Percentiles rank a stretch among this genome's conserved stretches.
Evolutionary conservation across 2,329 filamentous ascomycete genomes (phyloP).

Genomic region (Fusarium falciforme): DNA sequence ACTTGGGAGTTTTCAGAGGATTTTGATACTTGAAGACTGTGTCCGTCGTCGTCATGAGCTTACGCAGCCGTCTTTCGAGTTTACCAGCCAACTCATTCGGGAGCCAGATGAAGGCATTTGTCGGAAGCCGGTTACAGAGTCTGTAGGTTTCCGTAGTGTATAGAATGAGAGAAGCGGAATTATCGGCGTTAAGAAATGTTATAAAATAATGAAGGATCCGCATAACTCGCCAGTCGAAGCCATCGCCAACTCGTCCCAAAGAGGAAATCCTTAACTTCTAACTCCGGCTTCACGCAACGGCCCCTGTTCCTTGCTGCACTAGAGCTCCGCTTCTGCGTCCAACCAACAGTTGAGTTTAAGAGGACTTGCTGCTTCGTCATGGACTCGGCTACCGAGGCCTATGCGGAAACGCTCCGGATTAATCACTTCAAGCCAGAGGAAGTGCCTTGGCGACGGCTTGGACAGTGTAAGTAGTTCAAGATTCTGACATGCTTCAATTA

Average conservation of each 20-base stretch:
- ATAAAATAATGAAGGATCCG: background rate
- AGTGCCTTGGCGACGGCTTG: conserved; percentile 36
- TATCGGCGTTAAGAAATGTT: conserved; percentile 26
- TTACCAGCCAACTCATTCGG: background rate
- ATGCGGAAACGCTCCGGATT: conserved; percentile 30
- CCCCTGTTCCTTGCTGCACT: background rate
- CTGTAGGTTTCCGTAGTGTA: background rate
- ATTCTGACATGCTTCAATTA: background rate
- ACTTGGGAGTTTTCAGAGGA: background rate
- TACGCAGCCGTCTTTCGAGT: background rate
- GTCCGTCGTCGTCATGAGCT: background rate
- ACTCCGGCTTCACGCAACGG: background rate
- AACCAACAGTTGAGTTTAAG: background rate
- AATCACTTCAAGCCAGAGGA: conserved; percentile 37
- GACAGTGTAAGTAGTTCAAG: conserved; percentile 27
- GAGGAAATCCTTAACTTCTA: conserved; percentile 22
- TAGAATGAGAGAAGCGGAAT: conserved; percentile 7
- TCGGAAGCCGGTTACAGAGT: conserved; percentile 21
- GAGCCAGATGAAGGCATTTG: background rate
- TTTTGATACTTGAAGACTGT: background rate
- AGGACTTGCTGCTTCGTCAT: background rate
- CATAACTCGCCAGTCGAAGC: background rate
- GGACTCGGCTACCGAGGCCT: conserved; percentile 30
- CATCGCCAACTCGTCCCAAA: conserved; percentile 7
- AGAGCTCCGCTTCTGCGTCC: background rate